A percentile compares a stretch with the other conserved stretches of the same genome.
Evolutionary conservation across 225 moss, liverwort and hornwort species (phyloP).

Genomic region (Asterella californica): DNA sequence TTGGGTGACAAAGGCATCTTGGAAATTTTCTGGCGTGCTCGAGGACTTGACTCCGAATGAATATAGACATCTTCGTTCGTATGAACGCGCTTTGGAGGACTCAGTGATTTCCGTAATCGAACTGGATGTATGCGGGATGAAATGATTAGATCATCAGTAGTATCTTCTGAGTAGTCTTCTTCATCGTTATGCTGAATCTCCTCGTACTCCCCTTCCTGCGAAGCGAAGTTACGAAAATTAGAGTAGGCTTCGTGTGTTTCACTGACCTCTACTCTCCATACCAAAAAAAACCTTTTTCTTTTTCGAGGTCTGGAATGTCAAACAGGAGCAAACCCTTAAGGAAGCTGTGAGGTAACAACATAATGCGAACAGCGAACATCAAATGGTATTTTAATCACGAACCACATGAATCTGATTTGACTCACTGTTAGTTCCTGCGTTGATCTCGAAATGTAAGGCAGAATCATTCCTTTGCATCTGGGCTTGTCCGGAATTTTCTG

Average conservation of each 20-base stretch:
- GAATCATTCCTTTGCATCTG: not conserved
- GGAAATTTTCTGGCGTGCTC: not conserved
- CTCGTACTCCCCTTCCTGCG: not conserved
- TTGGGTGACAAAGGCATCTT: not conserved
- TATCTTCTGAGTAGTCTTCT: slow-evolving; percentile 18
- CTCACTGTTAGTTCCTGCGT: not conserved
- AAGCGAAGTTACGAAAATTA: not conserved
- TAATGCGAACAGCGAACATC: not conserved
- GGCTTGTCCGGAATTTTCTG: not conserved
- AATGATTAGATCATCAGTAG: slow-evolving; percentile 1
- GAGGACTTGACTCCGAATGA: not conserved
- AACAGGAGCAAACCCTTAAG: not conserved
- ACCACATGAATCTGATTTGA: not conserved
- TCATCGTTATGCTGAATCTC: not conserved
- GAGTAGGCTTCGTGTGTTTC: not conserved
- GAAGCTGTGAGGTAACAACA: not conserved
- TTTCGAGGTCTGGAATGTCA: not conserved
- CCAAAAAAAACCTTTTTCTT: not conserved
- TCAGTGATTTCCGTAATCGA: not conserved
- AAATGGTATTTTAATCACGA: not conserved
- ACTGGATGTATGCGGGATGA: no score
- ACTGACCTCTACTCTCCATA: no score
- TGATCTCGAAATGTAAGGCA: not conserved
- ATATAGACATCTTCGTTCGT: not conserved
- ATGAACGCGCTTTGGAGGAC: not conserved